A percentile compares a stretch with the other conserved stretches of the same genome.
Conservation (phyloP, 192 early-diverging fungal genomes). For the Backusella psychrophila region DNA sequence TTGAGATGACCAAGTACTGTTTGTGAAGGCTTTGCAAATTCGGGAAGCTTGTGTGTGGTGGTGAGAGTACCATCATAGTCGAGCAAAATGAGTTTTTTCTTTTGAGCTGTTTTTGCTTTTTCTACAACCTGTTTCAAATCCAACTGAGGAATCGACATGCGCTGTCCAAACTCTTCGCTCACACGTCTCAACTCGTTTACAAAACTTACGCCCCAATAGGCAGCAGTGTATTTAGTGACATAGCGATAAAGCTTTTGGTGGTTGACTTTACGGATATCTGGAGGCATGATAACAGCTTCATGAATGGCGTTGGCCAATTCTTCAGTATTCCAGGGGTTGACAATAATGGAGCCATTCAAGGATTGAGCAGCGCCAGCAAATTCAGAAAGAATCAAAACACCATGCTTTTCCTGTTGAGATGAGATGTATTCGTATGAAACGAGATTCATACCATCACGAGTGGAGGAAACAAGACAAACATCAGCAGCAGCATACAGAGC, state of each 20-base stretch:
- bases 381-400: slow-evolving; percentile 94
- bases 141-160: slow-evolving; percentile 62
- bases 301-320: slow-evolving; percentile 87
- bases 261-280: slow-evolving; percentile 73
- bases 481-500: slow-evolving; percentile 95
- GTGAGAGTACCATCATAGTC: slow-evolving; percentile 99
- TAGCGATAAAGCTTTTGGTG: slow-evolving; percentile 93
- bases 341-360: slow-evolving; percentile 94
- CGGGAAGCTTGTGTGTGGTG: slow-evolving; percentile 80
- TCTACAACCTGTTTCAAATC: slow-evolving; percentile 48
- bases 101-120: slow-evolving; percentile 53
- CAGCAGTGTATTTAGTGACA: slow-evolving; percentile 95
- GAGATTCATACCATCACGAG: slow-evolving; percentile 99
- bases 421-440: slow-evolving; percentile 99
- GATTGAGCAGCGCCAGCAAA: slow-evolving; percentile 99
- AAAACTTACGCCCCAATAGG: slow-evolving; percentile 96
- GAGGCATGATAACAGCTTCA: slow-evolving; percentile 92
- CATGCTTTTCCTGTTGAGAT: slow-evolving; percentile 87
- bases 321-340: slow-evolving; percentile 99
- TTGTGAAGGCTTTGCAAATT: slow-evolving; percentile 87
- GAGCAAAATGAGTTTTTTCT: slow-evolving; percentile 81
- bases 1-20: slow-evolving; percentile 69
- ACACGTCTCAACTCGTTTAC: slow-evolving; percentile 83
- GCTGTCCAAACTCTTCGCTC: slow-evolving; percentile 62
- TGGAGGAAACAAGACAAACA: slow-evolving; percentile 95